These are phyloP conservation scores for Chalaropsis thielavioides DNA, from an alignment of 2,329 filamentous ascomycete genomes.

Conservation along the genomic window DNA sequence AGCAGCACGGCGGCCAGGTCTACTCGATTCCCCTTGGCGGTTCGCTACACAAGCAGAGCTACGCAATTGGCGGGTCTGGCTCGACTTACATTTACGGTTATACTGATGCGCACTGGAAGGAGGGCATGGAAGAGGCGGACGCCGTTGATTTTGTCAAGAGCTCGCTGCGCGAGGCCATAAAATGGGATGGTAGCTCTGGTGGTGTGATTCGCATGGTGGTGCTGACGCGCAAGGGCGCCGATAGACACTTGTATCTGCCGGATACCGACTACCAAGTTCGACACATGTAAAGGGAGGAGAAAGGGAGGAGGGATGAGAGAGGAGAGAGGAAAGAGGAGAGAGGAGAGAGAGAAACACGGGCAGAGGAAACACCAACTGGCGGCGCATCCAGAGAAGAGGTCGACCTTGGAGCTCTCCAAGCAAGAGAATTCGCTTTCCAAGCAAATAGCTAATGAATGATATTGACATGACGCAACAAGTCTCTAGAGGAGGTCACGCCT, in stretches of 20 bases:
- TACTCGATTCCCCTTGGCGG: conserved; percentile 95
- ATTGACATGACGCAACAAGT: conserved; percentile 2
- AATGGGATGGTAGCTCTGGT: conserved; percentile 97
- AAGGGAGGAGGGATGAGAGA: background rate
- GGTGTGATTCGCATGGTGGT: conserved; percentile 98
- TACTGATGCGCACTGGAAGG: conserved; percentile 91
- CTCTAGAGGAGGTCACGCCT: background rate
- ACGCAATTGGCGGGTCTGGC: conserved; percentile 88
- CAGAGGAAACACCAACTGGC: too few species aligned
- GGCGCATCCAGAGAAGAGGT: background rate
- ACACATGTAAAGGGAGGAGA: conserved; percentile 40
- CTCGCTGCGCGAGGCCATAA: conserved; percentile 84
- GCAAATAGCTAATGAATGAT: conserved; percentile 5
- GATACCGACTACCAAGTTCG: conserved; percentile 71
- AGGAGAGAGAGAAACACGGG: background rate
- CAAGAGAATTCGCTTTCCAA: background rate
- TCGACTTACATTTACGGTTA: conserved; percentile 99
- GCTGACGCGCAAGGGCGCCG: conserved; percentile 73
- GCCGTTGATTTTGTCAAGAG: conserved; percentile 88
- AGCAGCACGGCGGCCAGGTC: conserved; percentile 86
- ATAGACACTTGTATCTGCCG: conserved; percentile 88
- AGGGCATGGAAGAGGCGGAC: conserved; percentile 84
- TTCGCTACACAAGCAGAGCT: conserved; percentile 92
- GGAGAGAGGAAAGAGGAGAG: background rate
- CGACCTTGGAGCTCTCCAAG: background rate